phyloP scores from a whole-genome alignment of 805 yeast species.

The Phaffomyces antillensis region DNA sequence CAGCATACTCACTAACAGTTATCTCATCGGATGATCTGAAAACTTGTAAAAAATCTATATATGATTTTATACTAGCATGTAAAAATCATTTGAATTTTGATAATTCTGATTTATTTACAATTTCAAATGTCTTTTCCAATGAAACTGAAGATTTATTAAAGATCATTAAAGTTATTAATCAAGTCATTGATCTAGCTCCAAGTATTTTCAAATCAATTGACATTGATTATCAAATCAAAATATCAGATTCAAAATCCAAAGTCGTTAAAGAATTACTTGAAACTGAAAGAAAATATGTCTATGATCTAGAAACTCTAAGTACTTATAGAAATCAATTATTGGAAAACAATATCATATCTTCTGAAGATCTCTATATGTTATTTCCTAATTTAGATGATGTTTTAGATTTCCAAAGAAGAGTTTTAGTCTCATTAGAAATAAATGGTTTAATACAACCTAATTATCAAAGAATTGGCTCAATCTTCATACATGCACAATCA shows the following conservation, averaged over 20 bases:
- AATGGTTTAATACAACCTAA: constrained; percentile 68
- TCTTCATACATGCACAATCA: constrained; percentile 77
- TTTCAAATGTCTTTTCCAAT: constrained; percentile 82
- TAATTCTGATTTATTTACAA: constrained; percentile 81
- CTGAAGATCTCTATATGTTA: constrained; percentile 71
- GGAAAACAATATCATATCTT: constrained; percentile 58
- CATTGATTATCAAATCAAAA: constrained; percentile 22
- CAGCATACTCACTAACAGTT: constrained; percentile 51
- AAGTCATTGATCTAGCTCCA: constrained; percentile 51
- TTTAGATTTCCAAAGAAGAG: constrained; percentile 87
- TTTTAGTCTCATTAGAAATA: constrained; percentile 82
- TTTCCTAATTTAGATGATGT: constrained; percentile 82
- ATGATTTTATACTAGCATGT: constrained; percentile 84
- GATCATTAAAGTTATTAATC: constrained; percentile 65
- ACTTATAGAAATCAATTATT: constrained; percentile 63
- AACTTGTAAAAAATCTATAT: constrained; percentile 81
- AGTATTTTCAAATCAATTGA: constrained; percentile 30
- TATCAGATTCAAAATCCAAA: constrained; percentile 56
- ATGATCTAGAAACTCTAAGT: constrained; percentile 73
- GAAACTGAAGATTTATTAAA: constrained; percentile 70
- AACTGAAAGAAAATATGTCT: constrained; percentile 89
- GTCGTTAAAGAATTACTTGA: constrained; percentile 79
- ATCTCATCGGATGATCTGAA: constrained; percentile 75
- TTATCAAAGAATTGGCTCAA: constrained; percentile 81
- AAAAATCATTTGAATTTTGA: constrained; percentile 64